Conservation (phyloP, 345 rosid genomes). For the Populus euphratica region DNA sequence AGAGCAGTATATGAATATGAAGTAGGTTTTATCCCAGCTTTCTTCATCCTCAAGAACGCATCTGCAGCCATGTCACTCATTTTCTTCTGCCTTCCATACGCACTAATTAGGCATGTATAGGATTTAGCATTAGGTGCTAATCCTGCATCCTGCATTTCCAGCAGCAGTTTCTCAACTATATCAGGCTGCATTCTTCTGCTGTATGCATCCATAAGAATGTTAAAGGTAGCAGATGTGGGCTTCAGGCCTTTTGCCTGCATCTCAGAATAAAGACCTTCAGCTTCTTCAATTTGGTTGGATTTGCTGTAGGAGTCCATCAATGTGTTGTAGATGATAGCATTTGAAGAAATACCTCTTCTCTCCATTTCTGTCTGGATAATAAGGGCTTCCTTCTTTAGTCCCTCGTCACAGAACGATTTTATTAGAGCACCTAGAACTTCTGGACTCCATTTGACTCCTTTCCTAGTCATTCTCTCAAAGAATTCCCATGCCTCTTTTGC, state of each 20-base stretch:
- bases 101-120: slow-evolving; percentile 70
- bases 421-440: slow-evolving; percentile 67
- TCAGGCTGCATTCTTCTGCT: slow-evolving; percentile 90
- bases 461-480: slow-evolving; percentile 68
- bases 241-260: slow-evolving; percentile 60
- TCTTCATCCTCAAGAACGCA: slow-evolving; percentile 73
- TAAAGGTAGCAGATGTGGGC: slow-evolving; percentile 58
- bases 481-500: slow-evolving; percentile 81
- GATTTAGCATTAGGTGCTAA: slow-evolving; percentile 65
- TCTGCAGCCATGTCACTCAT: slow-evolving; percentile 85
- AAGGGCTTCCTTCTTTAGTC: slow-evolving; percentile 73
- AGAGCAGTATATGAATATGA: slow-evolving; percentile 81
- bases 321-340: slow-evolving; percentile 63
- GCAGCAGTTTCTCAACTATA: slow-evolving; percentile 57
- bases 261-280: slow-evolving; percentile 77
- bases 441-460: slow-evolving; percentile 68
- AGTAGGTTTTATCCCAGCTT: slow-evolving; percentile 61
- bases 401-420: slow-evolving; percentile 83
- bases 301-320: slow-evolving; percentile 78
- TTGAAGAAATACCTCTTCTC: slow-evolving; percentile 65
- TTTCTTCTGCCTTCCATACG: slow-evolving; percentile 69
- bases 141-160: slow-evolving; percentile 62
- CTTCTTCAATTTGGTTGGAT: slow-evolving; percentile 70
- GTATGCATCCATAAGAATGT: slow-evolving; percentile 80
- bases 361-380: slow-evolving; percentile 80